Base-by-base conservation (phyloP, 2,329 filamentous ascomycete species). In the Erysiphe pulchra region DNA sequence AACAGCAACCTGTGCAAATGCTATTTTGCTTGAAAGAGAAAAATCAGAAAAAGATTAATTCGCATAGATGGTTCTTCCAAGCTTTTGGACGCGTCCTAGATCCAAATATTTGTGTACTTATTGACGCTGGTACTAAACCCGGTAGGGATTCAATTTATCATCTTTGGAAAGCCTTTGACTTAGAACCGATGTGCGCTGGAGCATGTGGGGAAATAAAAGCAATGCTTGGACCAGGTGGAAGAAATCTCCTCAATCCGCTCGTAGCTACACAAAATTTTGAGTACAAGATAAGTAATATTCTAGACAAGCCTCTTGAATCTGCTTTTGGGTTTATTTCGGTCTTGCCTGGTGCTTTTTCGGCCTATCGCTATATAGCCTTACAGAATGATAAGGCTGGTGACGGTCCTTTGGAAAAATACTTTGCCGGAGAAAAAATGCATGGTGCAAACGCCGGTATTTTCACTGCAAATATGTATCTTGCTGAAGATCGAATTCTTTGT, bases 1-100 rank as follows among this genome's bases (percentile, higher is more conserved):
- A 85, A 57, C 80, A 80, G 49, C 85, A 90, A 50, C 87, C 90
- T 0, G 82, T 98, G 2, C 90, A 98, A 64, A 80, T 98, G 66
- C 73, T 98, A 4, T 98, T 98, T 67, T 98, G 90, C 61, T 63
- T 98, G 49, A 98, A 98, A 67, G 90, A 98, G 60, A 95, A 94
- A 73, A 98, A 98, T 60, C 86, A 94, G 65, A 98, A 98, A 69
- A 98, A 98, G 70, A 98, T 98, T 72, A 98, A 98, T 60, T 95
- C 90, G 0, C 90, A 98, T 61, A 71, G 90, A 60, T 98, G 90
- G 90, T 95, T 98, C 66, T 98, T 98, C 70, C 80, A 92, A 54
- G 90, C 87, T 0, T 98, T 98, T 60, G 90, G 90, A 31, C 74
- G 77, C 18, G 81, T 95, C 2, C 65, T 98, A 40, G 80, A 95